These are phyloP conservation scores for Botryotinia convoluta DNA, from an alignment of 2,329 filamentous ascomycete genomes.

Conservation along the genomic window DNA sequence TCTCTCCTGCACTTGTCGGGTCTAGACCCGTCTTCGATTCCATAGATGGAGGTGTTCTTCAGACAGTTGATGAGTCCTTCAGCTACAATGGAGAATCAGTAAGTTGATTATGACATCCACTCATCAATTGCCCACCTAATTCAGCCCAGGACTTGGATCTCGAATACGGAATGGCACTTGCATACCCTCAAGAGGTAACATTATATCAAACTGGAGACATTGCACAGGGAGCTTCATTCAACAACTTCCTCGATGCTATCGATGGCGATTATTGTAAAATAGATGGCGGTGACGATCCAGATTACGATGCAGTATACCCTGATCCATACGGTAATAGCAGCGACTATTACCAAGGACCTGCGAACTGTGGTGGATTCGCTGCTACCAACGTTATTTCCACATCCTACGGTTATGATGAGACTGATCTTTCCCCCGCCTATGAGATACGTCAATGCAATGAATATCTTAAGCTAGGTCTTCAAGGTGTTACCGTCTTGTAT, in stretches of 20 bases:
- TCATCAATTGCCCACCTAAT: neutral
- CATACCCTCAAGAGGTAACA: conserved; percentile 50
- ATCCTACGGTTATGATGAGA: conserved; percentile 53
- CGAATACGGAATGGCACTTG: conserved; percentile 52
- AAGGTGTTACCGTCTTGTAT: conserved; percentile 49
- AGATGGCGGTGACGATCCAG: conserved; percentile 40
- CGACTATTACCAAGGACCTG: conserved; percentile 39
- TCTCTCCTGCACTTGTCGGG: conserved; percentile 44
- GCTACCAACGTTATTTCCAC: conserved; percentile 54
- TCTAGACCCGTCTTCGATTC: conserved; percentile 45
- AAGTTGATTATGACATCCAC: neutral
- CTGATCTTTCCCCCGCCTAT: conserved; percentile 46
- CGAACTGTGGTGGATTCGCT: conserved; percentile 46
- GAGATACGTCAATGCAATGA: conserved; percentile 52
- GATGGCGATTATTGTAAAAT: conserved; percentile 45
- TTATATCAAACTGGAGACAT: conserved; percentile 39
- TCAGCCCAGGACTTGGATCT: conserved; percentile 47
- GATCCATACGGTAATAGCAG: conserved; percentile 29
- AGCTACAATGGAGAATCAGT: conserved; percentile 47
- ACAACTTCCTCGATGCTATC: conserved; percentile 39
- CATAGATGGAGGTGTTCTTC: conserved; percentile 49
- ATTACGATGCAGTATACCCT: conserved; percentile 39
- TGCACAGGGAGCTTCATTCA: conserved; percentile 22
- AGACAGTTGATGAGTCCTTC: conserved; percentile 41
- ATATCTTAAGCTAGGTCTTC: conserved; percentile 54